These are phyloP conservation scores for Basidiobolus heterosporus DNA, from an alignment of 371 early-diverging fungal species.

Conservation along the genomic window DNA sequence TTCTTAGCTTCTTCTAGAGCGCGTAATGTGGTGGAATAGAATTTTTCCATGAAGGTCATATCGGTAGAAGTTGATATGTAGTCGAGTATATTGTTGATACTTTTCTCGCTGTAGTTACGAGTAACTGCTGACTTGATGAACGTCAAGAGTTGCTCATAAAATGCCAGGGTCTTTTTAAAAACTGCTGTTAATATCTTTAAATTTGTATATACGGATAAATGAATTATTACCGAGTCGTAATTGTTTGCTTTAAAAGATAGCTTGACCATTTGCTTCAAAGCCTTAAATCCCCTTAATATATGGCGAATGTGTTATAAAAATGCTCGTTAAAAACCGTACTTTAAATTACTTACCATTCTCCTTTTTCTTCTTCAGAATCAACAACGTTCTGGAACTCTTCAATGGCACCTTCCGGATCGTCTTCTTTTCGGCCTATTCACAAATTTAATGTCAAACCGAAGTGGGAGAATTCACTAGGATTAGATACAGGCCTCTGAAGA, in stretches of 20 bases:
- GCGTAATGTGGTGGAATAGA: slow-evolving; percentile 63
- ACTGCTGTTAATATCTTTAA: background rate
- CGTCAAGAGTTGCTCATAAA: slow-evolving; percentile 61
- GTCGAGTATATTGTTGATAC: slow-evolving; percentile 87
- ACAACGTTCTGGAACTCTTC: slow-evolving; percentile 67
- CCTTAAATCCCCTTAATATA: slow-evolving; percentile 74
- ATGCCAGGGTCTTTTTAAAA: slow-evolving; percentile 39
- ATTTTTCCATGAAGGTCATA: slow-evolving; percentile 62
- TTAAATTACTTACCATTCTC: slow-evolving; percentile 50
- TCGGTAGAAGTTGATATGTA: slow-evolving; percentile 56
- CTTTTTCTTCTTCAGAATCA: slow-evolving; percentile 61
- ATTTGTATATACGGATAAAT: background rate
- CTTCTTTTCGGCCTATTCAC: slow-evolving; percentile 51
- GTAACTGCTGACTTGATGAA: slow-evolving; percentile 71
- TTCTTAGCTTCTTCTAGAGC: slow-evolving; percentile 62
- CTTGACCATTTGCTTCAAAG: slow-evolving; percentile 86
- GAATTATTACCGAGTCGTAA: slow-evolving; percentile 34
- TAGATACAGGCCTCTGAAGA: background rate
- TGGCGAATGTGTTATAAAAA: background rate
- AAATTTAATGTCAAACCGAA: background rate
- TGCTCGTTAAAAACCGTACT: background rate
- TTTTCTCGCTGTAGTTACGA: slow-evolving; percentile 86
- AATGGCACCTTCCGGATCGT: slow-evolving; percentile 61
- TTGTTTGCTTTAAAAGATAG: slow-evolving; percentile 48
- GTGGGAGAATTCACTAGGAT: background rate